phyloP scores from a whole-genome alignment of 2,329 filamentous ascomycete genomes.

The Bipolaris victoriae region DNA sequence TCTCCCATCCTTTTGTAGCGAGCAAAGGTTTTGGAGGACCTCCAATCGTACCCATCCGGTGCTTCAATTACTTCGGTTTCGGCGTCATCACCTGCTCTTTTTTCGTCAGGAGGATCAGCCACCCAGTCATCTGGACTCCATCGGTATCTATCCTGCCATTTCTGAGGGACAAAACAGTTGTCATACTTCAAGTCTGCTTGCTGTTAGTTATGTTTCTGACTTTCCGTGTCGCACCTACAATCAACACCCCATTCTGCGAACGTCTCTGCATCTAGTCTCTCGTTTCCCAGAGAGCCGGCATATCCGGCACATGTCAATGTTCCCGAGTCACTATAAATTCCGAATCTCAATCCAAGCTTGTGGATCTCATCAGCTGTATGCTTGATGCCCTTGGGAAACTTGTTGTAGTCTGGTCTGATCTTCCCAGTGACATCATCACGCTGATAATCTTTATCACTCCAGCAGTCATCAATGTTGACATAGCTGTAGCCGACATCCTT shows the following conservation, averaged over 20 bases:
- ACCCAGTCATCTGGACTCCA: constrained; percentile 51
- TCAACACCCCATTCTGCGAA: constrained; percentile 53
- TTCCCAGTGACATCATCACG: constrained; percentile 40
- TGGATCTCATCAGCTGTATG: constrained; percentile 62
- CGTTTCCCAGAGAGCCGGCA: constrained; percentile 62
- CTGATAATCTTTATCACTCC: constrained; percentile 53
- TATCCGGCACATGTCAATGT: constrained; percentile 61
- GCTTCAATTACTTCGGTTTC: constrained; percentile 44
- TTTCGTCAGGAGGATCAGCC: constrained; percentile 50
- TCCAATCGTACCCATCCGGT: constrained; percentile 59
- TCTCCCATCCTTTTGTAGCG: constrained; percentile 57
- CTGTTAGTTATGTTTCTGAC: background rate
- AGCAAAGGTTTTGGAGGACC: constrained; percentile 54
- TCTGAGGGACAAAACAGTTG: constrained; percentile 44
- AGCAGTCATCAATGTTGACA: constrained; percentile 68
- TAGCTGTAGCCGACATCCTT: constrained; percentile 48
- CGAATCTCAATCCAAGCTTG: constrained; percentile 63
- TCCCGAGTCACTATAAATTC: constrained; percentile 65
- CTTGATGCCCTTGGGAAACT: constrained; percentile 64
- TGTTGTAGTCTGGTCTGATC: constrained; percentile 56
- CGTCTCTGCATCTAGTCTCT: constrained; percentile 62
- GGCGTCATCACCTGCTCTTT: constrained; percentile 21
- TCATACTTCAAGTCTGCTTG: constrained; percentile 40
- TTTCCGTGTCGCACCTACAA: constrained; percentile 16
- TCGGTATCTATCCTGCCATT: constrained; percentile 48